Percentiles rank a stretch among this genome's conserved stretches.
These are phyloP conservation scores for Xylariaceae sp. DNA, from an alignment of 2,329 filamentous ascomycete species.

Conservation along the genomic window DNA sequence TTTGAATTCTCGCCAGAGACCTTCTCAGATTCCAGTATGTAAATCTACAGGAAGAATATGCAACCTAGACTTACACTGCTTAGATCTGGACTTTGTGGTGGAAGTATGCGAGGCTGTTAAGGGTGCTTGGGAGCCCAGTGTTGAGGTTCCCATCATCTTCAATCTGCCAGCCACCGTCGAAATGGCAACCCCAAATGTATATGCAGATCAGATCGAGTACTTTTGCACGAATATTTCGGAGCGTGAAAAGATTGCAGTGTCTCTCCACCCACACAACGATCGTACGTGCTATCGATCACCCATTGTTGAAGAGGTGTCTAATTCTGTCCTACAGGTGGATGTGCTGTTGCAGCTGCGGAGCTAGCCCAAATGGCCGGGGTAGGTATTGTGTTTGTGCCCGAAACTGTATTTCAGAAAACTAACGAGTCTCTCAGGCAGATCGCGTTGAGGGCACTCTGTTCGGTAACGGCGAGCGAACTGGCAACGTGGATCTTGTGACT, in stretches of 20 bases:
- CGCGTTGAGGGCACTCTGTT: conserved; percentile 92
- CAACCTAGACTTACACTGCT: conserved; percentile 45
- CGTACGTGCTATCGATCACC: conserved; percentile 34
- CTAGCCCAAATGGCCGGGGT: conserved; percentile 88
- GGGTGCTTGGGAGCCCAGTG: conserved; percentile 81
- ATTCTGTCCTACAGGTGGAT: conserved; percentile 46
- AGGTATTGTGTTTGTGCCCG: no score
- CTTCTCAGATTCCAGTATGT: conserved; percentile 82
- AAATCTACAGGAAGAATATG: conserved; percentile 55
- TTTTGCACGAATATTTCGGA: conserved; percentile 85
- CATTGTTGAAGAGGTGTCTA: no score
- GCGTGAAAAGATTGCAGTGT: conserved; percentile 82
- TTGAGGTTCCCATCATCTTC: conserved; percentile 83
- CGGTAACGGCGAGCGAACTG: conserved; percentile 91
- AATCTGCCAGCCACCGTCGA: conserved; percentile 96
- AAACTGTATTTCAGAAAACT: no score
- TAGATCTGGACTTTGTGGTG: no score
- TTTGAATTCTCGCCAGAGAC: conserved; percentile 84
- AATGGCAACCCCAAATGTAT: conserved; percentile 90
- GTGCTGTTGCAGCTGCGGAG: conserved; percentile 83
- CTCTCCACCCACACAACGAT: conserved; percentile 92
- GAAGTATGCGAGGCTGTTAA: conserved; percentile 86
- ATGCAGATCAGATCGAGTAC: conserved; percentile 93
- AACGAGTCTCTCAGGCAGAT: conserved; percentile 52
- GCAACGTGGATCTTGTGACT: conserved; percentile 92